Evolutionary conservation across 169 alveolate genomes (phyloP), one percentile per base, ranked within the genome.

Genomic region (Cyclospora cayetanensis): DNA sequence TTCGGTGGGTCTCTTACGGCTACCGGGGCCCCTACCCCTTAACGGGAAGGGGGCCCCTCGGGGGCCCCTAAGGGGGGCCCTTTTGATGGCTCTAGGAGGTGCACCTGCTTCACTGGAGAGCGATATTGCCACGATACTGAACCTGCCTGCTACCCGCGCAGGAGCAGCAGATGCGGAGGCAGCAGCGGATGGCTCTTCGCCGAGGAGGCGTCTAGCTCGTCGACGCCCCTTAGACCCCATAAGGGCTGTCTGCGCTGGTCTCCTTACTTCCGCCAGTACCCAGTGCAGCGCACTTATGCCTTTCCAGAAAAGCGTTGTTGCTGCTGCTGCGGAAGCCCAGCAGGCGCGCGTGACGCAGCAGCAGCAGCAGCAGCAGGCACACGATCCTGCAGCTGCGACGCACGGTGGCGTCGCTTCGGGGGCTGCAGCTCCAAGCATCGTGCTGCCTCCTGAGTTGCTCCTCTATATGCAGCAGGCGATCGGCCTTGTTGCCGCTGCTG

Each of bases 301-400:
- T 3, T 65, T 65, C 11, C 77, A 65, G n/a, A 11, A 65, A 41
- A 35, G 31, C 15, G 42, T 65, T 7, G 55, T 46, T 46, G 55
- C 55, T 46, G 55, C 55, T 46, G 55, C 55, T 46, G 55, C 55
- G 55, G 55, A 9, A 35, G 34, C 41, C 41, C n/a, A 18, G 77
- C 18, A 5, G 77, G 39, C n/a, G 77, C 77, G 31, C 43, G 35
- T n/a, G 70, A 25, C n/a, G 77, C 77, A 65, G 77, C 77, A 65
- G 77, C 42, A 65, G 77, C 77, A 9, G 77, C 77, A 65, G 77
- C 77, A 65, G 77, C 77, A 65, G 77, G 43, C n/a, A 41, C 35
- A 65, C 7, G 25, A 12, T 31, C 5, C 5, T 3, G 70, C 27
- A 55, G 70, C 70, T 5, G 70, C 70, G n/a, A n/a, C n/a, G n/a